A percentile compares a stretch with the other conserved stretches of the same genome.
Conservation (phyloP, 805 yeast genomes). For the Suhomyces sp. region DNA sequence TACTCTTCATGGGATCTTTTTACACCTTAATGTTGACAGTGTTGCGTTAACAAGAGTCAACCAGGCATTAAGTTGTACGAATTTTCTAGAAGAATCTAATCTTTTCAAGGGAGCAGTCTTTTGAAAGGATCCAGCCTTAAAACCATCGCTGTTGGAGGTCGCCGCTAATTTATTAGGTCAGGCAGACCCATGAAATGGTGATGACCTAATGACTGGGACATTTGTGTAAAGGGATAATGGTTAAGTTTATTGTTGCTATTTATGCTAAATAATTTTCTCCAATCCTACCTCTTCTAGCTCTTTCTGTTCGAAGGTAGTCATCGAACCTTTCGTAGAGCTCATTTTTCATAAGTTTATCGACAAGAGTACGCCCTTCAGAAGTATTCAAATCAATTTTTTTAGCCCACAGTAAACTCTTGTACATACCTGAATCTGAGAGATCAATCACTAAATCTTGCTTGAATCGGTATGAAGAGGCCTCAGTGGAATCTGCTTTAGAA, state of each 20-base stretch:
- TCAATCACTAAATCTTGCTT: conserved; percentile 31
- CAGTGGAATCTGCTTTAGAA: conserved; percentile 5
- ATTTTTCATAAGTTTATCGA: conserved; percentile 30
- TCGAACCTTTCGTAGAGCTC: conserved; percentile 30
- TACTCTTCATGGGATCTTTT: conserved; percentile 2
- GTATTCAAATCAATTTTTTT: conserved; percentile 22
- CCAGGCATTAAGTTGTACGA: conserved; percentile 16
- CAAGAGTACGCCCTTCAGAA: conserved; percentile 25
- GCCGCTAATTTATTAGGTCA: conserved; percentile 52
- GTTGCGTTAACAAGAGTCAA: conserved; percentile 30
- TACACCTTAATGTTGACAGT: conserved; percentile 1
- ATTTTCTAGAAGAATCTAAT: conserved; percentile 24
- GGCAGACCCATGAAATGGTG: conserved; percentile 23
- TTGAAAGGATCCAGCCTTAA: conserved; percentile 63
- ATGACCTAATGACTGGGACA: conserved; percentile 23
- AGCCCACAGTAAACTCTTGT: conserved; percentile 49
- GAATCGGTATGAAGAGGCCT: not conserved
- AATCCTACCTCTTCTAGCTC: conserved; percentile 40
- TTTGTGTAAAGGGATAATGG: not conserved
- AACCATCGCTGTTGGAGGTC: conserved; percentile 98
- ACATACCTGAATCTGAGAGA: conserved; percentile 52
- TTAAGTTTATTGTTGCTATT: too few species aligned
- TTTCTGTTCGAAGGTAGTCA: conserved; percentile 29
- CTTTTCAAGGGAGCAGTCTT: conserved; percentile 13
- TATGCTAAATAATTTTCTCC: conserved; percentile 40